Evolutionary conservation across 225 moss, liverwort and hornwort species (phyloP).

Genomic region (Marchantia polymorpha): DNA sequence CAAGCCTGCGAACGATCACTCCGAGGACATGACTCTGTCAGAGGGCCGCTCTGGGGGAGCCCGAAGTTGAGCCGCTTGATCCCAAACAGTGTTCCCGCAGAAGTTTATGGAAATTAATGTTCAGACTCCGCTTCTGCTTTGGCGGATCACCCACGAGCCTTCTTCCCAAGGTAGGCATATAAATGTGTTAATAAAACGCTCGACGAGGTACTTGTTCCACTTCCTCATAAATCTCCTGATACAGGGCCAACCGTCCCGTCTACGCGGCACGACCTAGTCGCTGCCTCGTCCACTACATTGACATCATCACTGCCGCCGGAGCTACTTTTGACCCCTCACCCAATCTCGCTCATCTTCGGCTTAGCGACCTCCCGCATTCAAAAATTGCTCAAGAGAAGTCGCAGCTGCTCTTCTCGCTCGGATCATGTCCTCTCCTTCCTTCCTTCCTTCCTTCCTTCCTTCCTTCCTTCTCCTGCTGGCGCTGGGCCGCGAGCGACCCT

Average conservation of each 20-base stretch:
- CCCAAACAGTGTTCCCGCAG: not conserved
- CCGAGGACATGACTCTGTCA: not conserved
- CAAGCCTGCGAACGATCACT: not conserved
- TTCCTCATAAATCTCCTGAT: not conserved
- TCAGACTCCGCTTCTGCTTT: not conserved
- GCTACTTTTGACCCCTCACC: not conserved
- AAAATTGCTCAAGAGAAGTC: not conserved
- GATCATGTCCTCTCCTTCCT: not conserved
- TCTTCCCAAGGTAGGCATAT: not conserved
- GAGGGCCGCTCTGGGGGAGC: not conserved
- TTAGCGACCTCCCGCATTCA: not conserved
- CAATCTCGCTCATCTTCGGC: not conserved
- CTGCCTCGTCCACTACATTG: not conserved
- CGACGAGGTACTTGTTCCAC: not conserved
- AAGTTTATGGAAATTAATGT: not conserved
- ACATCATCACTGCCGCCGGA: not conserved
- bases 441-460: not conserved
- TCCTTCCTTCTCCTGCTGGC: too few species aligned
- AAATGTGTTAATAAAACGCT: not conserved
- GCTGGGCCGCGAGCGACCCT: not conserved
- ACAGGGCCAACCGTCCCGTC: conserved; percentile 1
- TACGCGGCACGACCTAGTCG: not conserved
- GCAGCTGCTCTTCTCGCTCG: not conserved
- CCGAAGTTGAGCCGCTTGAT: not conserved
- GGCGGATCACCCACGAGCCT: not conserved